Evolutionary conservation across 73 alveolate species (phyloP).

Genomic region (Paramecium octaurelia): DNA sequence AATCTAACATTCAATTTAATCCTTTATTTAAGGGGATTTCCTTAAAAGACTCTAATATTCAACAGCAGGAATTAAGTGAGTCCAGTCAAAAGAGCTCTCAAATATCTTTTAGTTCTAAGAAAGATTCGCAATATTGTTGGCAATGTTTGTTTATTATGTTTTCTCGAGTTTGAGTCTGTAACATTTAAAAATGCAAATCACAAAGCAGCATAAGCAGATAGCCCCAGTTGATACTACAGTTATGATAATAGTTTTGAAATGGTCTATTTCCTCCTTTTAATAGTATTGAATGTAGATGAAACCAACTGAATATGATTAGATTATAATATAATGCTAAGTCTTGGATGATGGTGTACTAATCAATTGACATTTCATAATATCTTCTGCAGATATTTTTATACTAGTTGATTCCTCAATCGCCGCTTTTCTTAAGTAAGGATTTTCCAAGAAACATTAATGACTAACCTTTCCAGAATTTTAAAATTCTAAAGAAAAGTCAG

Average conservation of each 20-base stretch:
- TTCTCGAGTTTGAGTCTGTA: background rate
- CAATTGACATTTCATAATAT: background rate
- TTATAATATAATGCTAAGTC: background rate
- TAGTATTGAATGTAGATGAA: background rate
- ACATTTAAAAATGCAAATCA: background rate
- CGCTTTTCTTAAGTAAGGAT: background rate
- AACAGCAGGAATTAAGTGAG: background rate
- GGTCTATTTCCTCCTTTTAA: background rate
- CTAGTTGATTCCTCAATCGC: background rate
- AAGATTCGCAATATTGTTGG: background rate
- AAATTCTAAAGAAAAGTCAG: background rate
- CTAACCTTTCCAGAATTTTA: background rate
- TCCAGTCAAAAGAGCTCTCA: background rate
- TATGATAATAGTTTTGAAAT: background rate
- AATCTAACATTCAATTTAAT: background rate
- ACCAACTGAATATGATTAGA: background rate
- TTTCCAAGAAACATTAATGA: background rate
- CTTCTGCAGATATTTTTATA: background rate
- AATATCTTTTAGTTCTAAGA: background rate
- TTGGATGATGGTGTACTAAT: background rate
- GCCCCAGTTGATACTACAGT: background rate
- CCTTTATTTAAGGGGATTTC: background rate
- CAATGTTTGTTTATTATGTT: background rate
- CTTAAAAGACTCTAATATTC: background rate
- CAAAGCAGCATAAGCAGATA: background rate